Evolutionary conservation across 495 filamentous ascomycete species (phyloP).

Genomic region (Letharia columbiana): DNA sequence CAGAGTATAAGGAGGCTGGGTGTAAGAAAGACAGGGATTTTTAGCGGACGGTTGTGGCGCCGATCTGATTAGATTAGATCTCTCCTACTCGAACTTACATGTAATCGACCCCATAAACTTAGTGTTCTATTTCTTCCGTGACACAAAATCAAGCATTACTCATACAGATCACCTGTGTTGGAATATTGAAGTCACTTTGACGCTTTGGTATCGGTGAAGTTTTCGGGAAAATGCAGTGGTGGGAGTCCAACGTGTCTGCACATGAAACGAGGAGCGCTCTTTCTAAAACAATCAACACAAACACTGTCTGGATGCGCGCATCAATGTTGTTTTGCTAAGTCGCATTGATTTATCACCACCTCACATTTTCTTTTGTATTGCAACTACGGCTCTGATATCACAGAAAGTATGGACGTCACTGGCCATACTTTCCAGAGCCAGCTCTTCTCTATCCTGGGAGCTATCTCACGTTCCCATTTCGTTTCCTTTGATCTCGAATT

Average conservation of each 20-base stretch:
- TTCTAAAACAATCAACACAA: not conserved
- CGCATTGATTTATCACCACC: not conserved
- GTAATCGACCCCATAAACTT: no score
- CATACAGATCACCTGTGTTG: not conserved
- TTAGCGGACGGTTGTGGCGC: slow-evolving; percentile 6
- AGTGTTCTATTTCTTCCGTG: no score
- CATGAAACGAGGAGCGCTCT: not conserved
- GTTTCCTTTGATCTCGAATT: slow-evolving; percentile 72
- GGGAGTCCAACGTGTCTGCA: not conserved
- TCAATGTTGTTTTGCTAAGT: not conserved
- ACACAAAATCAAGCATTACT: no score
- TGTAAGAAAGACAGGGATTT: not conserved
- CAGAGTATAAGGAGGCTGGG: not conserved
- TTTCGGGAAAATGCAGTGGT: not conserved
- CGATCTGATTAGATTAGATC: slow-evolving; percentile 1
- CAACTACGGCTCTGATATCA: not conserved
- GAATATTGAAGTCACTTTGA: not conserved
- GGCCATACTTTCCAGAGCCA: slow-evolving; percentile 42
- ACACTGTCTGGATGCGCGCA: not conserved
- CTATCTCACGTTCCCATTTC: slow-evolving; percentile 54
- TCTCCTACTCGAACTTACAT: no score
- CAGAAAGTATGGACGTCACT: slow-evolving; percentile 56
- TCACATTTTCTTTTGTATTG: not conserved
- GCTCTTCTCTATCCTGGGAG: slow-evolving; percentile 50
- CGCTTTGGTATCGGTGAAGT: not conserved